These are phyloP conservation scores for Apiospora phragmitis DNA, from an alignment of 2,329 filamentous ascomycete species.

Conservation along the genomic window DNA sequence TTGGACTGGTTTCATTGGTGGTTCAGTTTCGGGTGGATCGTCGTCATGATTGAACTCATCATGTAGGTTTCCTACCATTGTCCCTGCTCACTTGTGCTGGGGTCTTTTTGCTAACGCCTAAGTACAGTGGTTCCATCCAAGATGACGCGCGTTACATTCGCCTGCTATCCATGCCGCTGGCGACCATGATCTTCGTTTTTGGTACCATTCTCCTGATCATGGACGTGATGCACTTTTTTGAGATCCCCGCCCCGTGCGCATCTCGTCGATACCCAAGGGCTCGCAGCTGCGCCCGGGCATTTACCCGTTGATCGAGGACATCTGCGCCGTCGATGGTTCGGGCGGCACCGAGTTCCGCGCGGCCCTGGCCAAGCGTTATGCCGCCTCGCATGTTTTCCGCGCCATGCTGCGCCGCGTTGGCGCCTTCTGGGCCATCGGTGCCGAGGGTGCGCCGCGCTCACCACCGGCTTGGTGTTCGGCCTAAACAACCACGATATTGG, in stretches of 20 bases:
- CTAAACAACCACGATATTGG: slow-evolving; percentile 10
- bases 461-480: slow-evolving; percentile 14
- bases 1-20: slow-evolving; percentile 61
- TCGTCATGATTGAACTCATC: slow-evolving; percentile 57
- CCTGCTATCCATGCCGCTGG: slow-evolving; percentile 52
- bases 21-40: slow-evolving; percentile 52
- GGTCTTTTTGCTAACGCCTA: background rate
- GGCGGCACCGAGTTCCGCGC: slow-evolving; percentile 54
- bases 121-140: background rate
- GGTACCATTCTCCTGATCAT: slow-evolving; percentile 50
- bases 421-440: slow-evolving; percentile 47
- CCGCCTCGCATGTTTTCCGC: slow-evolving; percentile 52
- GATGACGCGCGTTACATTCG: slow-evolving; percentile 38
- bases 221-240: slow-evolving; percentile 45
- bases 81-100: background rate
- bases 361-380: slow-evolving; percentile 50
- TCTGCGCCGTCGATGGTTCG: slow-evolving; percentile 52
- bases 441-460: slow-evolving; percentile 21
- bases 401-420: slow-evolving; percentile 52
- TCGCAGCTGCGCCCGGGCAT: slow-evolving; percentile 52
- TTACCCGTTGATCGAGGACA: slow-evolving; percentile 55
- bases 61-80: slow-evolving; percentile 31
- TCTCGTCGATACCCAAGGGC: slow-evolving; percentile 51
- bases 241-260: slow-evolving; percentile 48
- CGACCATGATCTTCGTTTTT: slow-evolving; percentile 52